Evolutionary conservation across 352 stramenopile genomes (phyloP), one percentile per base, ranked within the genome.

Genomic region (Aphanomyces astaci): DNA sequence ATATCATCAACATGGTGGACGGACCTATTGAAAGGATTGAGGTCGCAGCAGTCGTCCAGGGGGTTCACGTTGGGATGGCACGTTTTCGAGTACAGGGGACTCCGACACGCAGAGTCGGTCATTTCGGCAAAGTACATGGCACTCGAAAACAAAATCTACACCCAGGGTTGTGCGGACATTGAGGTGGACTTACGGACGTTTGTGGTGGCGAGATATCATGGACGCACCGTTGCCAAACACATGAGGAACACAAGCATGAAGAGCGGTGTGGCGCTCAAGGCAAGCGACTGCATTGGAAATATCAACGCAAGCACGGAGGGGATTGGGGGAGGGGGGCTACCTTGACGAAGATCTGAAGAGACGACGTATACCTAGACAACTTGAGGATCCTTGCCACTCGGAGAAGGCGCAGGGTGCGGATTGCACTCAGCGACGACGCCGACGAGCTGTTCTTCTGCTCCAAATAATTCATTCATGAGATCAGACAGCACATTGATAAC

Each of bases 171-270:
- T 51, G 2, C 59, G 17, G 15, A 52, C 25, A 53, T 43, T 9
- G 19, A 7, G 45, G 7, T 43, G 36, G 7, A 15, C 15, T 43
- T 39, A 36, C 5, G 2, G n/a, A 30, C 15, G 28, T 19, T n/a
- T n/a, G n/a, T n/a, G n/a, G n/a, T n/a, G n/a, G n/a, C n/a, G n/a
- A n/a, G n/a, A n/a, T n/a, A n/a, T n/a, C n/a, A n/a, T n/a, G n/a
- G 43, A 11, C 7, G 25, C 60, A 69, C 68, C 74, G 88, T 89
- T 15, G 77, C 87, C 46, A 95, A 90, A 2, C 73, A 72, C 84
- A 95, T 94, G 66, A 94, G 82, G 48, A 94, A 92, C 30, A 95
- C 75, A 10, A 95, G 77, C 85, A 94, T 95, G 15, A 77, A 87
- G 28, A 95, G 72, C 2, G 87, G 78, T 57, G 92, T 89, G 31